Conservation (phyloP, 306 rosid species). For the Notholithocarpus densiflorus region DNA sequence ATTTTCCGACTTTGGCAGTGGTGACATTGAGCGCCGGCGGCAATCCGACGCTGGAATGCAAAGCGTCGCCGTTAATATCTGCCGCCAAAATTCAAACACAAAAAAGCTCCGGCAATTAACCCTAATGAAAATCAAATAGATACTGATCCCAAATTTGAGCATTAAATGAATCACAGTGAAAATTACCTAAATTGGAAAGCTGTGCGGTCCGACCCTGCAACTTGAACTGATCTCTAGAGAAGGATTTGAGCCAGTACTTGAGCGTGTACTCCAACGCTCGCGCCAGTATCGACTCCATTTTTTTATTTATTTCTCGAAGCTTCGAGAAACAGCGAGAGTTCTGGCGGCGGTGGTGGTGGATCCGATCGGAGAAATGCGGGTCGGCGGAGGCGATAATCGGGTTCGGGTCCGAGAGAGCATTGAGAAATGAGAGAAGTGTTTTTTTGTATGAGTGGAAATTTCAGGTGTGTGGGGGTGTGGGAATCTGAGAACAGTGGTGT, state of each 20-base stretch:
- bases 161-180: slow-evolving; percentile 1
- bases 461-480: neutral
- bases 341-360: neutral
- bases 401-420: slow-evolving; percentile 1
- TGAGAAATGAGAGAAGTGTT: neutral
- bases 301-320: slow-evolving; percentile 15
- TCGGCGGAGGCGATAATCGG: neutral
- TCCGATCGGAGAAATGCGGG: neutral
- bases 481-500: slow-evolving; percentile 26
- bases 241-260: slow-evolving; percentile 93
- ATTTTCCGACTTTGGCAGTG: slow-evolving; percentile 75
- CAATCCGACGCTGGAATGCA: slow-evolving; percentile 89
- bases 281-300: slow-evolving; percentile 84
- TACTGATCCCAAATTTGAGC: neutral
- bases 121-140: neutral
- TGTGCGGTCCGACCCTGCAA: slow-evolving; percentile 77
- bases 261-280: slow-evolving; percentile 89
- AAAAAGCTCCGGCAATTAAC: slow-evolving; percentile 6
- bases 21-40: slow-evolving; percentile 86
- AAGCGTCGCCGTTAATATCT: slow-evolving; percentile 90
- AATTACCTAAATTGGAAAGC: slow-evolving; percentile 77
- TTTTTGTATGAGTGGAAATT: neutral
- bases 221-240: slow-evolving; percentile 91
- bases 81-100: slow-evolving; percentile 22
- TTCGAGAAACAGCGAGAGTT: neutral